Conservation (phyloP, 495 filamentous ascomycete species). For the Pseudevernia furfuracea region DNA sequence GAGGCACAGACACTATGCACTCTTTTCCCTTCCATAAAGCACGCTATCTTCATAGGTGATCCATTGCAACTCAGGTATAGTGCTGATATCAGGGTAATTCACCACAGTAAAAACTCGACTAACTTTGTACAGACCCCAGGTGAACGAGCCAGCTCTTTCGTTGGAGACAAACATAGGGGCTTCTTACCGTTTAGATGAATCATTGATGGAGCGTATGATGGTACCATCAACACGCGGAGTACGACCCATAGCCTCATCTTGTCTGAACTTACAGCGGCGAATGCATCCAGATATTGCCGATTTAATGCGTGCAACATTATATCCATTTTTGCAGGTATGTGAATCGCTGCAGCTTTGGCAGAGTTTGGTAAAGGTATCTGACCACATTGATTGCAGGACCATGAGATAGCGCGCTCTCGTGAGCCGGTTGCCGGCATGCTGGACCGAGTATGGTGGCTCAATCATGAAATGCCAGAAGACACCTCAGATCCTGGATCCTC, state of each 20-base stretch:
- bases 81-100: not conserved
- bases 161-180: slow-evolving; percentile 44
- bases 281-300: slow-evolving; percentile 65
- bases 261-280: slow-evolving; percentile 55
- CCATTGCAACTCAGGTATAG: slow-evolving; percentile 43
- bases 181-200: slow-evolving; percentile 52
- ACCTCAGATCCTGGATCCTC: slow-evolving; percentile 24
- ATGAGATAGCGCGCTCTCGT: slow-evolving; percentile 26
- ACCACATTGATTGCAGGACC: slow-evolving; percentile 1
- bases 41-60: slow-evolving; percentile 51
- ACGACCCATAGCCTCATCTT: slow-evolving; percentile 39
- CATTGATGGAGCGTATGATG: slow-evolving; percentile 58
- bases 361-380: not conserved
- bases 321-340: slow-evolving; percentile 49
- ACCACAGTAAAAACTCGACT: not conserved
- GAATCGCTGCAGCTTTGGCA: not conserved
- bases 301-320: slow-evolving; percentile 51
- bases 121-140: slow-evolving; percentile 40
- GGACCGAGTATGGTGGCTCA: slow-evolving; percentile 61
- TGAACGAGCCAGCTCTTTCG: slow-evolving; percentile 48
- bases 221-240: slow-evolving; percentile 27
- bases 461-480: slow-evolving; percentile 54
- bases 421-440: slow-evolving; percentile 57
- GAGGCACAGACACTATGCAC: slow-evolving; percentile 50
- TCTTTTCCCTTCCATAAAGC: slow-evolving; percentile 45